Conservation (phyloP, 2,329 filamentous ascomycete species). For the Fusarium floridanum region DNA sequence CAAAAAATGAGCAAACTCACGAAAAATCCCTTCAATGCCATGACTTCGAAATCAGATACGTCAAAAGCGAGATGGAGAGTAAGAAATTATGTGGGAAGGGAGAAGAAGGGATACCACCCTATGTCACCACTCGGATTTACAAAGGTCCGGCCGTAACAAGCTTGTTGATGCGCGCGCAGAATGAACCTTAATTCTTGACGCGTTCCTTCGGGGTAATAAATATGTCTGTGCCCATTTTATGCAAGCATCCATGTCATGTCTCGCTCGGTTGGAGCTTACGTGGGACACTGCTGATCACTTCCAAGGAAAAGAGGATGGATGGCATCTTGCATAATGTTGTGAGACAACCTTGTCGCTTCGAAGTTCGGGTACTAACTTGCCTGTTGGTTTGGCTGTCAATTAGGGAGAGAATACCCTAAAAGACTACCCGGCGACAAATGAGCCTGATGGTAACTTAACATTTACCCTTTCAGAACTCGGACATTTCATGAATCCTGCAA, state of each 20-base stretch:
- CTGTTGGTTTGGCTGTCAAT: background rate
- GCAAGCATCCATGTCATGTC: background rate
- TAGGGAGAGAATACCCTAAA: background rate
- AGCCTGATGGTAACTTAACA: background rate
- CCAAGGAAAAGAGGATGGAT: background rate
- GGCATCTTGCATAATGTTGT: background rate
- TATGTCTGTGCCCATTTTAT: background rate
- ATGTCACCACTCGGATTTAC: background rate
- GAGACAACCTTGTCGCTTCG: background rate
- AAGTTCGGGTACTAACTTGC: background rate
- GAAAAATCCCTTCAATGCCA: conserved; percentile 20
- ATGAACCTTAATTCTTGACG: background rate
- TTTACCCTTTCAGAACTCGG: background rate
- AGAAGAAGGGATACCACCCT: background rate
- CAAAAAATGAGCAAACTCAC: background rate
- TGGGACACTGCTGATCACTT: background rate
- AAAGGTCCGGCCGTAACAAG: background rate
- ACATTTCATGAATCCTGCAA: background rate
- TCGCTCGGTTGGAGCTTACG: background rate
- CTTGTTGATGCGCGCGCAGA: background rate
- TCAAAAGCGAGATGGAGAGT: background rate
- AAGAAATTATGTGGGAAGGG: background rate
- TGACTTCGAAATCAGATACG: background rate
- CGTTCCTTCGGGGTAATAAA: background rate
- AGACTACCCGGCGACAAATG: background rate